A percentile compares a stretch with the other conserved stretches of the same genome.
Evolutionary conservation across 192 early-diverging fungal species (phyloP).

Genomic region (Geosiphon pyriformis): DNA sequence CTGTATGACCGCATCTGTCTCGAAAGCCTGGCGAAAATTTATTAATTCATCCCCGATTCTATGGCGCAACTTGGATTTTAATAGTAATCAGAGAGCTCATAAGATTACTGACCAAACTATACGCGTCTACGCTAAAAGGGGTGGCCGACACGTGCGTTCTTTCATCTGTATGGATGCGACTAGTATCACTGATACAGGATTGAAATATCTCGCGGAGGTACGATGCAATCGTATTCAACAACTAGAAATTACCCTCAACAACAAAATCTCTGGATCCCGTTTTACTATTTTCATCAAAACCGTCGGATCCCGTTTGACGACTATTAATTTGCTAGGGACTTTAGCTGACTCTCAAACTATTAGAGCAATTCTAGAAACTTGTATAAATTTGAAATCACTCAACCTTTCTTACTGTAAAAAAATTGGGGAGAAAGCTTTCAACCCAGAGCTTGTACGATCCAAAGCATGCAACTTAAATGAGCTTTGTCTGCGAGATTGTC

Average conservation of each 20-base stretch:
- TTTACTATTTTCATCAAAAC: not conserved
- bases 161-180: not conserved
- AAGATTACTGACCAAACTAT: not conserved
- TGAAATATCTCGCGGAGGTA: not conserved
- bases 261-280: not conserved
- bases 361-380: not conserved
- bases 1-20: not conserved
- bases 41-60: not conserved
- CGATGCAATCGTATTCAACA: not conserved
- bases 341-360: not conserved
- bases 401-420: not conserved
- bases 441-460: not conserved
- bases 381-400: not conserved
- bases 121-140: not conserved
- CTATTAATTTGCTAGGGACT: not conserved
- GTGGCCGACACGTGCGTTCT: not conserved
- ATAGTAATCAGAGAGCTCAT: not conserved
- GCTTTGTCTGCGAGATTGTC: not conserved
- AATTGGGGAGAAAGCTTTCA: not conserved
- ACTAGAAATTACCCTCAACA: not conserved
- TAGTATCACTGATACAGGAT: not conserved
- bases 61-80: not conserved
- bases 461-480: not conserved
- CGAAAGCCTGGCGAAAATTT: not conserved
- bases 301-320: not conserved